These are phyloP conservation scores for Mollisia scopiformis DNA, from an alignment of 2,329 filamentous ascomycete species.

Conservation along the genomic window DNA sequence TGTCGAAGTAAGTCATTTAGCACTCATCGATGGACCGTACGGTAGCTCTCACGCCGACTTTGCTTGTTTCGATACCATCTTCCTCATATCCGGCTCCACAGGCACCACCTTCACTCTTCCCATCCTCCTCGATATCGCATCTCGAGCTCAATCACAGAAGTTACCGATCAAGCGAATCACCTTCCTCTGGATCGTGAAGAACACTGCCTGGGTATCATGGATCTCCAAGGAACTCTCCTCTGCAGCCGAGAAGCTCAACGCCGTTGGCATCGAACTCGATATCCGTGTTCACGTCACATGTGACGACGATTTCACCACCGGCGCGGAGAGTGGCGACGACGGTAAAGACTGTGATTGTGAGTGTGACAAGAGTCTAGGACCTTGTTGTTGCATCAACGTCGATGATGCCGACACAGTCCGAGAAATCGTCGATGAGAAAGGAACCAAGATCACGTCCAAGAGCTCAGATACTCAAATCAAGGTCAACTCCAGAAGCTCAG, in stretches of 20 bases:
- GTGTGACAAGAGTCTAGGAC: slow-evolving; percentile 4
- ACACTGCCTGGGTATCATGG: slow-evolving; percentile 54
- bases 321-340: not conserved
- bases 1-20: slow-evolving; percentile 33
- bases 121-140: slow-evolving; percentile 60
- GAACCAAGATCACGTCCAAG: not conserved
- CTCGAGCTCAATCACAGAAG: slow-evolving; percentile 25
- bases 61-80: slow-evolving; percentile 61
- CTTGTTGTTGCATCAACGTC: slow-evolving; percentile 2
- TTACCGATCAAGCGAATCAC: slow-evolving; percentile 49
- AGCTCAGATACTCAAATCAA: not conserved
- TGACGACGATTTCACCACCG: slow-evolving; percentile 9
- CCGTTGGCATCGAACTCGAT: slow-evolving; percentile 36
- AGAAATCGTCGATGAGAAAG: not conserved
- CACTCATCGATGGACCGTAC: slow-evolving; percentile 58
- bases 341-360: not conserved
- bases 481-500: not conserved
- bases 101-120: slow-evolving; percentile 82
- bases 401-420: not conserved
- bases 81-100: slow-evolving; percentile 62
- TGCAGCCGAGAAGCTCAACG: slow-evolving; percentile 45
- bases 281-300: slow-evolving; percentile 38
- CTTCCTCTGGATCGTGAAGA: slow-evolving; percentile 63
- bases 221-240: slow-evolving; percentile 53
- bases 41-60: slow-evolving; percentile 49